Evolutionary conservation across 164 flowering plant genomes (phyloP).

Genomic region (Cinnamomum micranthum): DNA sequence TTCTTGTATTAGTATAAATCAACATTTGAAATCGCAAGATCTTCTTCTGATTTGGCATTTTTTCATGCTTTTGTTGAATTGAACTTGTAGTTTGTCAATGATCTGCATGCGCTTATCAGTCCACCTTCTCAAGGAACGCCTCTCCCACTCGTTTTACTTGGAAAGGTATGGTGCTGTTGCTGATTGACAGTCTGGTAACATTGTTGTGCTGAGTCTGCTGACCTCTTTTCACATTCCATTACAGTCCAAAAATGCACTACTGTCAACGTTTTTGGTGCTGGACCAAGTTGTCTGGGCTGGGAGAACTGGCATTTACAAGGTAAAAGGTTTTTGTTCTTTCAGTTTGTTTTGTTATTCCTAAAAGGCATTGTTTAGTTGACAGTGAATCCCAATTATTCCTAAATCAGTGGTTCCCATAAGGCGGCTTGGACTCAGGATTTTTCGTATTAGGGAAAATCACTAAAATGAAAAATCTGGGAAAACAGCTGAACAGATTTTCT

Average conservation of each 20-base stretch:
- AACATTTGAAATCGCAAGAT: not conserved
- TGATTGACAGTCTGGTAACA: not conserved
- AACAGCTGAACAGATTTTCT: not conserved
- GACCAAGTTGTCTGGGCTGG: conserved; percentile 99
- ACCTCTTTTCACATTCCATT: conserved; percentile 9
- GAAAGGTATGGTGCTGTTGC: conserved; percentile 55
- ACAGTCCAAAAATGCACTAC: conserved; percentile 90
- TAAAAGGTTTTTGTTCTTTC: not conserved
- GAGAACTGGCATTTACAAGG: conserved; percentile 89
- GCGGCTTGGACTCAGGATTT: not conserved
- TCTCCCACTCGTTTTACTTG: conserved; percentile 77
- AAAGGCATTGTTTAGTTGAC: not conserved
- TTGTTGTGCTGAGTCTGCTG: not conserved
- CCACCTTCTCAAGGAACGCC: conserved; percentile 92
- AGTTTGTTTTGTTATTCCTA: not conserved
- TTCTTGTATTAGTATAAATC: not conserved
- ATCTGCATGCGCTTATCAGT: conserved; percentile 86
- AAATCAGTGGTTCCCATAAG: not conserved
- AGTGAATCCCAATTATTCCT: not conserved
- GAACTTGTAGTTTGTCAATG: conserved; percentile 88
- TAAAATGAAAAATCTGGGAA: not conserved
- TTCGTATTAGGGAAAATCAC: not conserved
- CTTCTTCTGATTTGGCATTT: not conserved
- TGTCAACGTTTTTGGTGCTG: conserved; percentile 92
- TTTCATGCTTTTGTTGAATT: conserved; percentile 1